A percentile compares a stretch with the other conserved stretches of the same genome.
Evolutionary conservation across 2,329 filamentous ascomycete species (phyloP).

Genomic region (Hawksworthiomyces lignivorus): DNA sequence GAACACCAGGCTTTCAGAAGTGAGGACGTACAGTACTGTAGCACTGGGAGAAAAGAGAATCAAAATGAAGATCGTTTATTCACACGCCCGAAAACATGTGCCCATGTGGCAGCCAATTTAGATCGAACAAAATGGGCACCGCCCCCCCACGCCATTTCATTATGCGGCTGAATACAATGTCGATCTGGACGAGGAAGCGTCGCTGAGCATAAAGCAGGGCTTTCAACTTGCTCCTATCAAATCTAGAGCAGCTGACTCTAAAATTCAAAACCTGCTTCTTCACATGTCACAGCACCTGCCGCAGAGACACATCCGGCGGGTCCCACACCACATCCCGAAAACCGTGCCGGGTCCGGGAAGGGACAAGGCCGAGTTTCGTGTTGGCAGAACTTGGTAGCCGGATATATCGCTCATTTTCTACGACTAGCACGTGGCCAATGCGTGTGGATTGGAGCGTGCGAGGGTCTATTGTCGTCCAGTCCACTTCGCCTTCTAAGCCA

Average conservation of each 20-base stretch:
- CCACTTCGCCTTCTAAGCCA: conserved; percentile 16
- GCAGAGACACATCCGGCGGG: conserved; percentile 22
- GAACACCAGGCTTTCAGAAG: no score
- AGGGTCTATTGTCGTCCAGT: background rate
- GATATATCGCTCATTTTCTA: conserved; percentile 19
- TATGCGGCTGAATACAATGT: conserved; percentile 6
- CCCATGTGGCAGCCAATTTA: background rate
- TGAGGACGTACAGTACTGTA: no score
- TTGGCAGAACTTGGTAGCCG: conserved; percentile 12
- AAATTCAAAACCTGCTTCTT: no score
- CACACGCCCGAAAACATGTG: no score
- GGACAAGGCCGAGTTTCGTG: conserved; percentile 3
- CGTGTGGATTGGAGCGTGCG: no score
- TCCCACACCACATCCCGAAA: conserved; percentile 32
- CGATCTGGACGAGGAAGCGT: no score
- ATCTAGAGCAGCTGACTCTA: no score
- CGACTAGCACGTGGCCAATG: conserved; percentile 17
- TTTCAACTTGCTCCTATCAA: no score
- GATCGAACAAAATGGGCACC: background rate
- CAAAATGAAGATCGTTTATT: no score
- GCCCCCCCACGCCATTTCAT: no score
- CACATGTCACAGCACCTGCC: conserved; percentile 21
- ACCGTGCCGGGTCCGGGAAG: conserved; percentile 21
- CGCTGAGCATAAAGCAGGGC: no score
- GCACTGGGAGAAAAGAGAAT: no score